Conservation (phyloP, 2,329 filamentous ascomycete genomes). For the Magnaporthiopsis rhizophila region DNA sequence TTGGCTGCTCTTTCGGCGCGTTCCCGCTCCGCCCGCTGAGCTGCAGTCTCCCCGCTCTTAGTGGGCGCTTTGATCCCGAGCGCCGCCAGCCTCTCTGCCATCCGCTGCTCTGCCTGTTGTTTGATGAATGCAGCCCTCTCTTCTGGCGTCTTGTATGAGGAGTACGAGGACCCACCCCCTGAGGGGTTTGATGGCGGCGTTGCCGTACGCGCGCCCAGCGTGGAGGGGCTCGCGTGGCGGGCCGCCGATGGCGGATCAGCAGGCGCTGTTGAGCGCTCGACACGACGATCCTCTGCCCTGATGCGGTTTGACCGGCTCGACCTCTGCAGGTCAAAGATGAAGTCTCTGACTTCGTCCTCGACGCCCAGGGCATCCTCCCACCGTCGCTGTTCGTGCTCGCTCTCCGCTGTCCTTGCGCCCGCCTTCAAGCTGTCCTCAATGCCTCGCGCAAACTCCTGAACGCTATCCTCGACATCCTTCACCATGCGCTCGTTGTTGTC, state of each 20-base stretch:
- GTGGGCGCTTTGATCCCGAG: conserved; percentile 79
- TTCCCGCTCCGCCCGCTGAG: conserved; percentile 83
- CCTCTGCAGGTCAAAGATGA: conserved; percentile 93
- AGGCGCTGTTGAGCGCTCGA: conserved; percentile 31
- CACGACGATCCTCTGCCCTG: conserved; percentile 48
- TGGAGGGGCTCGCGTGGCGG: conserved; percentile 43
- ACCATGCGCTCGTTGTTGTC: conserved; percentile 97
- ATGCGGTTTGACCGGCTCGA: conserved; percentile 71
- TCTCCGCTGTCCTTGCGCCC: conserved; percentile 62
- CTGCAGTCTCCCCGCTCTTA: conserved; percentile 71
- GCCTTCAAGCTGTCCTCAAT: conserved; percentile 86
- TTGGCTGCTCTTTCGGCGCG: conserved; percentile 80
- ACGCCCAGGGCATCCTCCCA: conserved; percentile 97
- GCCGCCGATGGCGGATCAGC: conserved; percentile 34
- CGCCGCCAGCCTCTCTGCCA: conserved; percentile 91
- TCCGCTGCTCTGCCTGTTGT: conserved; percentile 91
- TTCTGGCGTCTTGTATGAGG: conserved; percentile 82
- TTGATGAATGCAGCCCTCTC: conserved; percentile 94
- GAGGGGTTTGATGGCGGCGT: conserved; percentile 37
- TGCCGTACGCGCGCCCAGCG: conserved; percentile 35
- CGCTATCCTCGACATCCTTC: conserved; percentile 90
- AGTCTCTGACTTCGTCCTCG: conserved; percentile 93
- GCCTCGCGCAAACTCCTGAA: conserved; percentile 75
- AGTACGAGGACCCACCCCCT: conserved; percentile 56
- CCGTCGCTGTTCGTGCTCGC: conserved; percentile 82